Percentiles rank a stretch among this genome's conserved stretches.
These are phyloP conservation scores for Pterulicium gracile DNA, from an alignment of 1,284 basidiomycete genomes.

Conservation along the genomic window DNA sequence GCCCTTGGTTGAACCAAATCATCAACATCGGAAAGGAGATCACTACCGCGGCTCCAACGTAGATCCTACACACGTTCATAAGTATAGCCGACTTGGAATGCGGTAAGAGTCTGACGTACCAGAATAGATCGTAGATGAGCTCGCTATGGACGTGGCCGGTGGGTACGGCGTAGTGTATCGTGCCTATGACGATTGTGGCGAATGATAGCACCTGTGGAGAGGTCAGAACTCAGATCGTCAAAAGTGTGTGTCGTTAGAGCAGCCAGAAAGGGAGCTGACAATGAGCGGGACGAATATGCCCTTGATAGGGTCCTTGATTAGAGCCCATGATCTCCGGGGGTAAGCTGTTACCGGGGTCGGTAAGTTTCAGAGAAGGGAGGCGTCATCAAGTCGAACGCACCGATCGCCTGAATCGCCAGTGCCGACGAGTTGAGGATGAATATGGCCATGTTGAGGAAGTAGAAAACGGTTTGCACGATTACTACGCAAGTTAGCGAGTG, in stretches of 20 bases:
- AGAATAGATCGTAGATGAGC: conserved; percentile 31
- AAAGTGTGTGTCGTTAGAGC: too few relatives aligned
- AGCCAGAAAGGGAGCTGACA: too few relatives aligned
- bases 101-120: too few relatives aligned
- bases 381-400: too few relatives aligned
- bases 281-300: conserved; percentile 36
- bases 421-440: conserved; percentile 32
- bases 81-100: too few relatives aligned
- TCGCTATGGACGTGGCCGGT: conserved; percentile 21
- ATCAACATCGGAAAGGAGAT: conserved; percentile 38
- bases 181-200: conserved; percentile 38
- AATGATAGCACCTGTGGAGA: conserved; percentile 35
- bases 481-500: too few relatives aligned
- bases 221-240: too few relatives aligned
- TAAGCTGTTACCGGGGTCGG: conserved; percentile 28
- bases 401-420: conserved; percentile 29
- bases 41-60: conserved; percentile 26
- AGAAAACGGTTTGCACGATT: conserved; percentile 30
- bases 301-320: conserved; percentile 33
- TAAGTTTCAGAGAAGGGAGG: too few relatives aligned
- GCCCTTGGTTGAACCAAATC: conserved; percentile 39
- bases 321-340: conserved; percentile 29
- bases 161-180: conserved; percentile 33
- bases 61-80: conserved; percentile 26
- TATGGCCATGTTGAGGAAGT: conserved; percentile 32